Conservation (phyloP, 495 filamentous ascomycete genomes). For the Aspergillus bridgeri region DNA sequence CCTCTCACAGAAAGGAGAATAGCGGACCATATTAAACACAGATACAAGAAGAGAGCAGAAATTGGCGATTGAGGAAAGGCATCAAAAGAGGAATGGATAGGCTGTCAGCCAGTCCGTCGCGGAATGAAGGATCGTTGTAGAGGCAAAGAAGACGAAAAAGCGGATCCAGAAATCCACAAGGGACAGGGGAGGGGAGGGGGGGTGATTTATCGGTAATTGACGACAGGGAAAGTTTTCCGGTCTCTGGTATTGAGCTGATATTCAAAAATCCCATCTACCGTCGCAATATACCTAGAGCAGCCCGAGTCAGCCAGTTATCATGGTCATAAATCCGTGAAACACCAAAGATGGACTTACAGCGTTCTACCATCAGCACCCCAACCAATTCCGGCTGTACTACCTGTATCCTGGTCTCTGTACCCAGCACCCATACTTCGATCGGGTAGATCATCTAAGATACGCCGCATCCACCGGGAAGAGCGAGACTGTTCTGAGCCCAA, state of each 20-base stretch:
- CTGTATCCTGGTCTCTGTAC: slow-evolving; percentile 36
- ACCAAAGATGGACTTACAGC: slow-evolving; percentile 53
- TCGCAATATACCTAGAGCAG: slow-evolving; percentile 61
- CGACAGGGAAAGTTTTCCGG: slow-evolving; percentile 61
- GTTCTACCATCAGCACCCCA: slow-evolving; percentile 68
- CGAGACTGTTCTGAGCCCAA: slow-evolving; percentile 35
- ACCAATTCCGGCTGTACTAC: slow-evolving; percentile 60
- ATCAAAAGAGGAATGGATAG: neutral
- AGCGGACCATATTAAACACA: neutral
- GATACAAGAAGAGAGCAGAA: neutral
- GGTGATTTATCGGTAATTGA: slow-evolving; percentile 50
- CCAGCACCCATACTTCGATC: slow-evolving; percentile 33
- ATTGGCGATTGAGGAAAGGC: neutral
- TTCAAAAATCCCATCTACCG: slow-evolving; percentile 71
- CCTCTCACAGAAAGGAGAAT: neutral
- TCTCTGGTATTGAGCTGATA: slow-evolving; percentile 63
- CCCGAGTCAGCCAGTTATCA: slow-evolving; percentile 4
- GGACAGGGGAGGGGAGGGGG: no score
- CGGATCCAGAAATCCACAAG: neutral
- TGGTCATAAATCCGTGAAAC: neutral
- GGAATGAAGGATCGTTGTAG: neutral
- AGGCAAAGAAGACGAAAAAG: neutral
- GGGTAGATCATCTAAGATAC: slow-evolving; percentile 40
- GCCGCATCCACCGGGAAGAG: slow-evolving; percentile 42
- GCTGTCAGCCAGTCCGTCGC: neutral